Base-by-base conservation (phyloP, 768 basidiomycete species). In the Mycena floridula region DNA sequence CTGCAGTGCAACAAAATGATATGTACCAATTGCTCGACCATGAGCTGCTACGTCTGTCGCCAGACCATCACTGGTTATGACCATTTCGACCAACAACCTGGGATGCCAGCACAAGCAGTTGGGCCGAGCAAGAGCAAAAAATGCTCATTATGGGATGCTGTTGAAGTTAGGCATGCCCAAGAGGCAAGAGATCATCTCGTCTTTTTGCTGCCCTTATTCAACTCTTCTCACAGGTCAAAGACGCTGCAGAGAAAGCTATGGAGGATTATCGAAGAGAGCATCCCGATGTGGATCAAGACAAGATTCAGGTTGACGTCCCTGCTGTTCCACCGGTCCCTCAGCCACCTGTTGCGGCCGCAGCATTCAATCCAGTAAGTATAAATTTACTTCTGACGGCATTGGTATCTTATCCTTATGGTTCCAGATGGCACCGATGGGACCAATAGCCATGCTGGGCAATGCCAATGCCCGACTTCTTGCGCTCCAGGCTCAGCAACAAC, bases 1-100 rank as follows among this genome's bases (percentile, higher is more conserved):
- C 11, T 32, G 30, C 51, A 89, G 83, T 95, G 93, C 66, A 95
- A 95, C 75, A 95, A 95, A 61, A 94, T 96, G 82, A 74, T 69
- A 1, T 90, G 89, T 54, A 77, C 82, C 1, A 64, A 82, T 47
- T 95, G 93, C 55, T 49, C 37, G 2, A 81, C 88, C 0, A 26
- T 87, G 30, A 90, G 85, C 0, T 96, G 93, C 61, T 94, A 96
- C 56, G 67, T 90, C 21, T 95, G 93, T 58, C 75, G 88, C 23
- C 53, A 85, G 54, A 54, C 82, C 25, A 85, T 94, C 30, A 64
- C 25, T 0, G 86, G 87, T 1, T 90, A 91, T 53, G 82, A 88
- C 0, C 89, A 92, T 55, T 91, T 90, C 56, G 59, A 71, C 5
- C 37, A 48, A 47, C 43, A 48, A 40, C 49, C 44, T 23, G 44